Evolutionary conservation across 495 filamentous ascomycete species (phyloP).

Genomic region (Pyrenopolyporus hunteri): DNA sequence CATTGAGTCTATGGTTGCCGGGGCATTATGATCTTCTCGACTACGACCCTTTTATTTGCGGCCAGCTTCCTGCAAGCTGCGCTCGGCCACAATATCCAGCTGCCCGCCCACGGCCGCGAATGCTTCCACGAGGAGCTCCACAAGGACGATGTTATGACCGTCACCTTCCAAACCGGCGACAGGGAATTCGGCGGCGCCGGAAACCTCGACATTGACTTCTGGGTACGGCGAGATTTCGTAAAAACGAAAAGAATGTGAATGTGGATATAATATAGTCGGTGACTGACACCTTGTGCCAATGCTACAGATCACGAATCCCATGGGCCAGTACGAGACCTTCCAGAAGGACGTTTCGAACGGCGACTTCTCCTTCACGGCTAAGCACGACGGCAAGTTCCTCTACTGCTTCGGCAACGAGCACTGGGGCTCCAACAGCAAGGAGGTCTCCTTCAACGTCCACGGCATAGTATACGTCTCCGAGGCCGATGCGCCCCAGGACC

Average conservation of each 20-base stretch:
- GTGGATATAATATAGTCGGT: background rate
- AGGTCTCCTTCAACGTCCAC: slow-evolving; percentile 98
- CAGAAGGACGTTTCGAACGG: slow-evolving; percentile 82
- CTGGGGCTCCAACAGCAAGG: slow-evolving; percentile 89
- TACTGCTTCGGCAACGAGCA: slow-evolving; percentile 99
- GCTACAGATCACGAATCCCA: slow-evolving; percentile 82
- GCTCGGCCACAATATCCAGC: slow-evolving; percentile 91
- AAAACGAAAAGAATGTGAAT: background rate
- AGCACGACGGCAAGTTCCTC: slow-evolving; percentile 81
- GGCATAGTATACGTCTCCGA: slow-evolving; percentile 98
- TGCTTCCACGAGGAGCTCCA: slow-evolving; percentile 97
- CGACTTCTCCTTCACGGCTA: slow-evolving; percentile 89
- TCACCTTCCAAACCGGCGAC: slow-evolving; percentile 97
- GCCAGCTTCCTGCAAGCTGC: slow-evolving; percentile 65
- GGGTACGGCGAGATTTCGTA: slow-evolving; percentile 65
- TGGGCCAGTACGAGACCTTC: slow-evolving; percentile 72
- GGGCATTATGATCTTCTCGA: slow-evolving; percentile 68
- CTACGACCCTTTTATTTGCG: slow-evolving; percentile 67
- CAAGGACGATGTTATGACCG: slow-evolving; percentile 95
- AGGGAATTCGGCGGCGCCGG: slow-evolving; percentile 93
- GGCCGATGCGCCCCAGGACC: slow-evolving; percentile 80
- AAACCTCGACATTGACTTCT: slow-evolving; percentile 96
- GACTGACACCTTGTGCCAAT: slow-evolving; percentile 20
- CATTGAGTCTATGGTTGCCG: too few relatives aligned
- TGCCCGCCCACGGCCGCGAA: slow-evolving; percentile 87